Evolutionary conservation across 371 early-diverging fungal species (phyloP).

Genomic region (Circinella minor): DNA sequence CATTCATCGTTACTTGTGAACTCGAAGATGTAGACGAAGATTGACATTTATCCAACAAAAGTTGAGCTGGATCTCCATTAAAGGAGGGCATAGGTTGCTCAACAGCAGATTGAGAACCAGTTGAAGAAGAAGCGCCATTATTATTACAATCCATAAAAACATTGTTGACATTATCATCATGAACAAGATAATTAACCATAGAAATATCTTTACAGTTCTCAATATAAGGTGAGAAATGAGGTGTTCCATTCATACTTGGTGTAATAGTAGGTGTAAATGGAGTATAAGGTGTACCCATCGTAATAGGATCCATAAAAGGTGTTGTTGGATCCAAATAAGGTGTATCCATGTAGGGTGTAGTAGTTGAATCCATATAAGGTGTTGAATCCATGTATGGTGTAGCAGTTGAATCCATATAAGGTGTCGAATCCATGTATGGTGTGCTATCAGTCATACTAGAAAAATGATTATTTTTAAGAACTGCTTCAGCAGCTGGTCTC

Average conservation of each 20-base stretch:
- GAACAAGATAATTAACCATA: slow-evolving; percentile 30
- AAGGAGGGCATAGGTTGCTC: not conserved
- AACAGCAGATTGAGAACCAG: not conserved
- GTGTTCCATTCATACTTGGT: slow-evolving; percentile 32
- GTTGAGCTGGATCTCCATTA: slow-evolving; percentile 24
- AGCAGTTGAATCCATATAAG: not conserved
- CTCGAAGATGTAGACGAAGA: not conserved
- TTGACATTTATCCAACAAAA: slow-evolving; percentile 24
- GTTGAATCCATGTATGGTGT: slow-evolving; percentile 37
- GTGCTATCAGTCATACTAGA: slow-evolving; percentile 31
- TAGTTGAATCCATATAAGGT: not conserved
- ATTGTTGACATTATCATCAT: not conserved
- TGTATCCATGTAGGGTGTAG: slow-evolving; percentile 41
- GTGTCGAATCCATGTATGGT: slow-evolving; percentile 29
- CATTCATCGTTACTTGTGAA: not conserved
- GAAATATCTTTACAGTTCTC: slow-evolving; percentile 25
- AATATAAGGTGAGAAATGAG: slow-evolving; percentile 31
- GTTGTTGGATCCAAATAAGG: slow-evolving; percentile 41
- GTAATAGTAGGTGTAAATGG: slow-evolving; percentile 36
- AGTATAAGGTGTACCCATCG: slow-evolving; percentile 22
- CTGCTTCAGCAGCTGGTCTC: slow-evolving; percentile 31
- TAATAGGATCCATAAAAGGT: slow-evolving; percentile 32
- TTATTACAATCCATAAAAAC: not conserved
- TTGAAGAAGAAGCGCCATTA: not conserved
- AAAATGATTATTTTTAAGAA: slow-evolving; percentile 27